phyloP scores from a whole-genome alignment of 306 rosid species.

The Citrullus amarus region DNA sequence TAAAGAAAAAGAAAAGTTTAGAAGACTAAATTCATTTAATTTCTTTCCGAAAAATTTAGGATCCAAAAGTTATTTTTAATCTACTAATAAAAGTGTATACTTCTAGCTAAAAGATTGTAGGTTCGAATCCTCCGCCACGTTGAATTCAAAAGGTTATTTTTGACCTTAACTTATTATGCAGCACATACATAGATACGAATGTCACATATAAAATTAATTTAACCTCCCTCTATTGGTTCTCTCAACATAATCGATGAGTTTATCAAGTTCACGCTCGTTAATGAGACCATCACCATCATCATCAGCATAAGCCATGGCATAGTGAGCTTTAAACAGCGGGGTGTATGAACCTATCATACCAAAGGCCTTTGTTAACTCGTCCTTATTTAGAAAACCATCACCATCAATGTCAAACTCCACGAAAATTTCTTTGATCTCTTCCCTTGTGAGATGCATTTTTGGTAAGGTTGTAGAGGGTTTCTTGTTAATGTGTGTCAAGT shows the following conservation, averaged over 20 bases:
- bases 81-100: no score
- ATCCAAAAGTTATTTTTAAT: no score
- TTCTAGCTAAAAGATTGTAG: no score
- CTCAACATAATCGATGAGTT: constrained; percentile 1
- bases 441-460: not conserved
- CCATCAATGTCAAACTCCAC: not conserved
- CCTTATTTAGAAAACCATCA: not conserved
- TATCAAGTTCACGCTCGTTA: not conserved
- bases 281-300: not conserved
- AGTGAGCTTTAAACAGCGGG: not conserved
- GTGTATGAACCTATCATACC: not conserved
- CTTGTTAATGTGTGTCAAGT: not conserved
- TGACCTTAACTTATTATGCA: no score
- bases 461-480: not conserved
- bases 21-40: no score
- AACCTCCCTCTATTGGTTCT: not conserved
- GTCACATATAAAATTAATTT: not conserved
- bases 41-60: no score
- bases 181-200: not conserved
- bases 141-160: no score
- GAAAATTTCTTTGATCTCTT: not conserved
- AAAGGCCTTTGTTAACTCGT: not conserved
- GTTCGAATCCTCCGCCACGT: no score
- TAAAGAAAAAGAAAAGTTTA: no score
- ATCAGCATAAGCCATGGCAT: not conserved